Evolutionary conservation across 2,329 filamentous ascomycete species (phyloP).

Genomic region (Scytalidium sp.): DNA sequence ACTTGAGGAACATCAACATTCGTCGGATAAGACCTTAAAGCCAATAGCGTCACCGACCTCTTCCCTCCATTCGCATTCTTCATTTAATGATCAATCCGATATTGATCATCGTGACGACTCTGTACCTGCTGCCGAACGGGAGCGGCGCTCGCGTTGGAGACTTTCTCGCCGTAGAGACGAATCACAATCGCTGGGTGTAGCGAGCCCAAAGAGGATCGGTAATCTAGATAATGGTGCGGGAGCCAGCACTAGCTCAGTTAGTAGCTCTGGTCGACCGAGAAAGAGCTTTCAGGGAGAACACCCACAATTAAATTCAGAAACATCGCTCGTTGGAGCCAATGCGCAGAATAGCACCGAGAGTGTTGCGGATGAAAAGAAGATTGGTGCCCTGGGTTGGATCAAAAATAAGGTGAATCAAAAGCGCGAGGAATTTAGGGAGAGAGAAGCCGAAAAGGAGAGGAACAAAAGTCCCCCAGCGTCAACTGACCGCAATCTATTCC

Average conservation of each 20-base stretch:
- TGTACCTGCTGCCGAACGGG: conserved; percentile 53
- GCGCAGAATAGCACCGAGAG: conserved; percentile 30
- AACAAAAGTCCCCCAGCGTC: conserved; percentile 26
- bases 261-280: conserved; percentile 49
- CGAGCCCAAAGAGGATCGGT: conserved; percentile 43
- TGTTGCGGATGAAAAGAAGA: conserved; percentile 37
- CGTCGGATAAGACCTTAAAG: conserved; percentile 44
- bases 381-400: conserved; percentile 61
- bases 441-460: conserved; percentile 23
- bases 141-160: conserved; percentile 70
- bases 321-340: conserved; percentile 18
- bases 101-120: conserved; percentile 68
- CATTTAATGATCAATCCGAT: conserved; percentile 79
- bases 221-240: conserved; percentile 63
- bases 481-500: conserved; percentile 16
- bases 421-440: conserved; percentile 28
- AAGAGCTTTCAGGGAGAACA: conserved; percentile 43
- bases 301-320: conserved; percentile 26
- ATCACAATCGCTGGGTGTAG: conserved; percentile 36
- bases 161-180: conserved; percentile 63
- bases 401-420: conserved; percentile 61
- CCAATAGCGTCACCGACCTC: conserved; percentile 71
- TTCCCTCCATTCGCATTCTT: conserved; percentile 64
- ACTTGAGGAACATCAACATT: conserved; percentile 18
- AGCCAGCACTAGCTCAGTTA: conserved; percentile 65